These are phyloP conservation scores for Sisymbrium altissimum DNA, from an alignment of 345 rosid species.

Conservation along the genomic window DNA sequence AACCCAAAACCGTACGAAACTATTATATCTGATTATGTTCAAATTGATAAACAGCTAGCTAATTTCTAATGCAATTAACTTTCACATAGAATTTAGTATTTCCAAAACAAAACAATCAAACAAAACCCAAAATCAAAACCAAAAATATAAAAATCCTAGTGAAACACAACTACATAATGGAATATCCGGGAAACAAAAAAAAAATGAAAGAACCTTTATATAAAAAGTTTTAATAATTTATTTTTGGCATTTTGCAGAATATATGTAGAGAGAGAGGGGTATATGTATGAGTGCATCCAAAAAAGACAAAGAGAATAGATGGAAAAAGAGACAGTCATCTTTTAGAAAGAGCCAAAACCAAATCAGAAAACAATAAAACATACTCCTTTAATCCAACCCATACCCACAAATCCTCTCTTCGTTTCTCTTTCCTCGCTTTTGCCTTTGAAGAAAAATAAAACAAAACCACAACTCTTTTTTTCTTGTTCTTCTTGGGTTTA, in stretches of 20 bases:
- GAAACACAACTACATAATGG: constrained; percentile 2
- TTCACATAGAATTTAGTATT: too few species aligned
- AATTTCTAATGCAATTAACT: too few species aligned
- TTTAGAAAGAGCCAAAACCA: constrained; percentile 27
- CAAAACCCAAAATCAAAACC: neutral
- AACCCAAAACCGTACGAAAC: neutral
- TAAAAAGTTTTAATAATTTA: neutral
- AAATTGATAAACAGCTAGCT: too few species aligned
- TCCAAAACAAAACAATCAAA: neutral
- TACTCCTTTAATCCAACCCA: constrained; percentile 25
- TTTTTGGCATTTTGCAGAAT: neutral
- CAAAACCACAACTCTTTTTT: neutral
- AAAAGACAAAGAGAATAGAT: constrained; percentile 41
- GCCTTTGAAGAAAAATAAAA: neutral
- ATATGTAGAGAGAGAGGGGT: neutral
- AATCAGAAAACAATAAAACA: constrained; percentile 13
- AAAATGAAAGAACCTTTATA: neutral
- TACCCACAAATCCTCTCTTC: constrained; percentile 15
- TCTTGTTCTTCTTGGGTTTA: neutral
- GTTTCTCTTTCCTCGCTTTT: constrained; percentile 8
- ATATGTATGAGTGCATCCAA: constrained; percentile 28
- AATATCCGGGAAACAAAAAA: constrained; percentile 11
- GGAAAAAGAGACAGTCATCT: constrained; percentile 28
- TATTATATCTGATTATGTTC: neutral
- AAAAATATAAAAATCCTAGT: neutral